Conservation (phyloP, 78 protist species). For the Speleostelium caveatum region DNA sequence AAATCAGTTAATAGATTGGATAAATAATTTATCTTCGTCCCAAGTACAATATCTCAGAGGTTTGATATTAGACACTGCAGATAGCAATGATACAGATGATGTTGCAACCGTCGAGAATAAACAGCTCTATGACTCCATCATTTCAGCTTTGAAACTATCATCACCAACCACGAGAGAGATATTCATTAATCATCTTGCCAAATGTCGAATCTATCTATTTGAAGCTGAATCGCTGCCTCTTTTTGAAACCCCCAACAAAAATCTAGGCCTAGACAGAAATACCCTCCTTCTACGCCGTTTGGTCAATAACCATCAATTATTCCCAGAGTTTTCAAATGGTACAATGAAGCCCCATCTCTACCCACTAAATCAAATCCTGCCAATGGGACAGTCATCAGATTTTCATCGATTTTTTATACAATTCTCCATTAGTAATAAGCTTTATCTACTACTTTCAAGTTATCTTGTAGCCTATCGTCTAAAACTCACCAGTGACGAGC, state of each 20-base stretch:
- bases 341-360: constrained; percentile 19
- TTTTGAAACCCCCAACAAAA: constrained; percentile 8
- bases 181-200: constrained; percentile 60
- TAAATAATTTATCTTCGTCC: background rate
- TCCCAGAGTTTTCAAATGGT: constrained; percentile 20
- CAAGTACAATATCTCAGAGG: constrained; percentile 17
- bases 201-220: constrained; percentile 10
- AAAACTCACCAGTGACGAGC: background rate
- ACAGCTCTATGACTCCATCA: constrained; percentile 32
- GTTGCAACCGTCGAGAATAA: background rate
- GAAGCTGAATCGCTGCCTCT: constrained; percentile 31
- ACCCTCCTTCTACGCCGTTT: constrained; percentile 21
- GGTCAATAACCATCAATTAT: constrained; percentile 18
- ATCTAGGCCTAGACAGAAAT: background rate
- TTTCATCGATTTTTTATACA: constrained; percentile 55
- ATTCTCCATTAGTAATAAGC: constrained; percentile 43
- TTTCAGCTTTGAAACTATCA: background rate
- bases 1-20: constrained; percentile 6
- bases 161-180: constrained; percentile 43
- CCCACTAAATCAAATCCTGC: constrained; percentile 34
- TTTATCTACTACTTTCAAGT: constrained; percentile 20
- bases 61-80: background rate
- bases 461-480: constrained; percentile 21
- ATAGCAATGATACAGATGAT: background rate
- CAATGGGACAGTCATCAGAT: constrained; percentile 24